Conservation (phyloP, 1,284 basidiomycete genomes). For the Uromyces viciae-fabae region DNA sequence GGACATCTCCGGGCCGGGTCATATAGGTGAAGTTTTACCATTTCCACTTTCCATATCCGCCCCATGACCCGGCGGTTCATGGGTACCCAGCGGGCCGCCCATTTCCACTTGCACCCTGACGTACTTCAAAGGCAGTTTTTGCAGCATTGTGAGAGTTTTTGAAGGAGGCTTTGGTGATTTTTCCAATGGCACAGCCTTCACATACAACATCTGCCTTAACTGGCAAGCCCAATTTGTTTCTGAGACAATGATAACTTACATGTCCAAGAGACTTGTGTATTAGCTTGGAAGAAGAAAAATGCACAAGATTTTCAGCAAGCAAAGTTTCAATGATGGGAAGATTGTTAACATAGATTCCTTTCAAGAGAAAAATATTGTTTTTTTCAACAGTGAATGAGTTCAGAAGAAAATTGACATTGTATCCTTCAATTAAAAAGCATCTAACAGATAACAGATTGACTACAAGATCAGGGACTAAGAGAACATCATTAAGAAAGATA, state of each 20-base stretch:
- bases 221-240: not conserved
- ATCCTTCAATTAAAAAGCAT: not conserved
- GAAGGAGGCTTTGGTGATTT: not conserved
- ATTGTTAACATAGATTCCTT: not conserved
- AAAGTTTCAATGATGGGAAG: not conserved
- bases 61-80: too few species aligned
- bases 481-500: not conserved
- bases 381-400: not conserved
- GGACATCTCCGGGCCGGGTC: too few species aligned
- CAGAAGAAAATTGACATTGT: not conserved
- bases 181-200: not conserved
- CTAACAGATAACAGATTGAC: not conserved
- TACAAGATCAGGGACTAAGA: not conserved
- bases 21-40: too few species aligned
- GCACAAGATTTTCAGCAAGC: not conserved
- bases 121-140: too few species aligned
- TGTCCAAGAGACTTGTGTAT: slow-evolving; percentile 16
- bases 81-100: too few species aligned
- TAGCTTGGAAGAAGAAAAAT: too few species aligned
- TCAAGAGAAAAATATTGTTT: not conserved
- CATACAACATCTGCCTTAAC: not conserved
- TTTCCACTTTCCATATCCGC: too few species aligned
- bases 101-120: too few species aligned
- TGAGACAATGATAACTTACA: not conserved
- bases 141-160: not conserved